phyloP scores from a whole-genome alignment of 371 early-diverging fungal genomes.

The Batrachochytrium dendrobatidis region DNA sequence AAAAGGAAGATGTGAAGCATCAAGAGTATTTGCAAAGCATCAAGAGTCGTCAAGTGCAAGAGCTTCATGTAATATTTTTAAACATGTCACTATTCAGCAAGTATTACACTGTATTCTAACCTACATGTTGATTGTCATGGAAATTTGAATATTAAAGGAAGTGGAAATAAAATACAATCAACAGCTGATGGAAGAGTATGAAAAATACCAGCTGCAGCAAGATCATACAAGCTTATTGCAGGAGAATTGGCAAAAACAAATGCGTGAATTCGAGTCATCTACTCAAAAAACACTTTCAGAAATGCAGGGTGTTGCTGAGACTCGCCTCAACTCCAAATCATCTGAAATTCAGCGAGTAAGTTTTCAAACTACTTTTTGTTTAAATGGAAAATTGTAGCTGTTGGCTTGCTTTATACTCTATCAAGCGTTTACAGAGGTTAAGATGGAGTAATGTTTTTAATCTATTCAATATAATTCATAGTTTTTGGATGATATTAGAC shows the following conservation, averaged over 20 bases:
- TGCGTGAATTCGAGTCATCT: slow-evolving; percentile 25
- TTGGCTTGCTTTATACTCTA: background rate
- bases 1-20: slow-evolving; percentile 47
- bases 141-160: slow-evolving; percentile 26
- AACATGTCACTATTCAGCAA: background rate
- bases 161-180: slow-evolving; percentile 39
- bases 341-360: slow-evolving; percentile 36
- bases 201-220: slow-evolving; percentile 42
- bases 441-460: background rate
- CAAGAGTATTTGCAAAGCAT: slow-evolving; percentile 35
- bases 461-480: slow-evolving; percentile 7
- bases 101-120: background rate
- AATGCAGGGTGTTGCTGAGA: slow-evolving; percentile 35
- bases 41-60: slow-evolving; percentile 23
- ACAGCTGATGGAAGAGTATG: slow-evolving; percentile 46
- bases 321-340: slow-evolving; percentile 25
- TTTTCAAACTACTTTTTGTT: background rate
- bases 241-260: slow-evolving; percentile 39
- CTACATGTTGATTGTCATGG: slow-evolving; percentile 1
- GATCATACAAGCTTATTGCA: slow-evolving; percentile 22
- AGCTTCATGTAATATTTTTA: slow-evolving; percentile 37
- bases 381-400: background rate
- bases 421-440: background rate
- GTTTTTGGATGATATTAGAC: slow-evolving; percentile 35
- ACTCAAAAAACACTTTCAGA: slow-evolving; percentile 28